phyloP scores from a whole-genome alignment of 805 yeast species.

The Candida maris region DNA sequence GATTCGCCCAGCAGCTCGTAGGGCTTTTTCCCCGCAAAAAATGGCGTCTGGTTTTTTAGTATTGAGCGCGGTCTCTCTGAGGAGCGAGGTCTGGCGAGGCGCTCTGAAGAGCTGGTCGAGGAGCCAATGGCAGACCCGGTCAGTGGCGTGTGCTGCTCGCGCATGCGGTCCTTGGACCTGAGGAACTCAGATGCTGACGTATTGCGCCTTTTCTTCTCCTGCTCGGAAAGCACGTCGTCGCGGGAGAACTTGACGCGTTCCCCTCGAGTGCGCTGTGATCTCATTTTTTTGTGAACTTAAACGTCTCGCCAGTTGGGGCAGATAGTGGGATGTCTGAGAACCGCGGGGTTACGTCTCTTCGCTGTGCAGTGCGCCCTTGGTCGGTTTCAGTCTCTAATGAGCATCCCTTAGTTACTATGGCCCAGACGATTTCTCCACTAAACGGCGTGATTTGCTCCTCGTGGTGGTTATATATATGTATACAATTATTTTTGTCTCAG shows the following conservation, averaged over 20 bases:
- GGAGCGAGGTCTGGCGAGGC: constrained; percentile 2
- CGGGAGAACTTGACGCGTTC: constrained; percentile 18
- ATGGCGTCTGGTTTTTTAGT: constrained; percentile 6
- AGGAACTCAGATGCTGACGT: constrained; percentile 13
- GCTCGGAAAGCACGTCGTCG: constrained; percentile 15
- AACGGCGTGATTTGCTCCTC: too few species aligned
- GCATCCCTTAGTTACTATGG: too few species aligned
- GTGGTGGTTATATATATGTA: too few species aligned
- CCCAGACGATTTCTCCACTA: too few species aligned
- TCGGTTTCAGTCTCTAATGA: too few species aligned
- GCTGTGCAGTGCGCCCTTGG: too few species aligned
- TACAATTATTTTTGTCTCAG: too few species aligned
- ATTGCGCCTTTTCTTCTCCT: constrained; percentile 16
- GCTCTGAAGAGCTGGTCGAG: constrained; percentile 3
- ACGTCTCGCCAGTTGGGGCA: too few species aligned
- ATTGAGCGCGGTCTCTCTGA: constrained; percentile 14
- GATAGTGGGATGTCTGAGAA: too few species aligned
- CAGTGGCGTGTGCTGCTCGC: background rate
- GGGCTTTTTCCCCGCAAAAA: constrained; percentile 14
- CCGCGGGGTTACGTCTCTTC: too few species aligned
- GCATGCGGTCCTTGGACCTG: background rate
- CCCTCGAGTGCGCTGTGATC: constrained; percentile 3
- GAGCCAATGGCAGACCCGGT: background rate
- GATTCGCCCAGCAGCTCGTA: constrained; percentile 28
- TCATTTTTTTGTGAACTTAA: constrained; percentile 10